Base-by-base conservation (phyloP, 352 stramenopile genomes). In the Globisporangium nodosum region DNA sequence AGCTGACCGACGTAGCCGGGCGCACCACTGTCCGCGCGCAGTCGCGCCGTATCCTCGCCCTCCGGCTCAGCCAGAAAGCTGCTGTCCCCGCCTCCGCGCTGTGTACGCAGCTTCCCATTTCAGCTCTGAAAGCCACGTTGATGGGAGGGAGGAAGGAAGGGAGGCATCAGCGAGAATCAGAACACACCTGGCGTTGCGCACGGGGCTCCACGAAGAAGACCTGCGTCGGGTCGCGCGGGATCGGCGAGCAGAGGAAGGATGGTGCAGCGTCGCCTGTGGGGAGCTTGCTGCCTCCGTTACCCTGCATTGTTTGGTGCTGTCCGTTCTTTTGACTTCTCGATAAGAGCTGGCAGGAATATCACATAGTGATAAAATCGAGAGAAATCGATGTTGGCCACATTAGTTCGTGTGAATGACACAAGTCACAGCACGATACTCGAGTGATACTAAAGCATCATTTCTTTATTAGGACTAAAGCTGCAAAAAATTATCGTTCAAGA, bases 231-330 rank as follows among this genome's bases (percentile, higher is more conserved):
- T 87, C 77, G 15, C 74, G 78, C 16, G 73, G 73, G 42, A 88
- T 90, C 15, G 80, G 80, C 54, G 80, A 89, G 73, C 72, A 85
- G 60, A 88, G 63, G 69, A 88, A 85, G 13, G 52, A 11, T n/a
- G 54, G 45, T 35, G 21, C 40, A 20, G n/a, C 49, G 30, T 30
- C 49, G 48, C 30, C 40, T 43, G 39, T 16, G 12, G 39, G 16
- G 39, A 11, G 39, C 39, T 43, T 43, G 39, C 39, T 4, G 39
- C 39, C 39, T 43, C 8, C 24, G 24, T 27, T 27, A 1, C 24
- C 24, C 1, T 27, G 24, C 24, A 27, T 27, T 27, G 24, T 27
- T 27, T 27, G 24, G 24, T 27, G 24, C 24, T 27, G 24, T 27
- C 24, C 24, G 24, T 27, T 27, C 24, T 27, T 27, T 27, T 27